These are phyloP conservation scores for Mucor indicus DNA, from an alignment of 371 early-diverging fungal genomes.

Conservation along the genomic window DNA sequence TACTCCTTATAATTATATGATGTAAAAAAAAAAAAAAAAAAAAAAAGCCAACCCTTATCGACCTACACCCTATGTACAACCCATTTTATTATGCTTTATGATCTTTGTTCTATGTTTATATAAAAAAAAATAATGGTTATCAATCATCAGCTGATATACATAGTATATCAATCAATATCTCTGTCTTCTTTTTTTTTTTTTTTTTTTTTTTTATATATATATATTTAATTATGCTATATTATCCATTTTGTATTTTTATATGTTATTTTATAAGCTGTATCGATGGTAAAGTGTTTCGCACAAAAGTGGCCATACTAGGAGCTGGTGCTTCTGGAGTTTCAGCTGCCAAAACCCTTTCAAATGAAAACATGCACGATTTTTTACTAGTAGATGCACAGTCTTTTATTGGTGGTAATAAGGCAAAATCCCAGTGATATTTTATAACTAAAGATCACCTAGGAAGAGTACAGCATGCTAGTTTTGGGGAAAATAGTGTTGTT, in stretches of 20 bases:
- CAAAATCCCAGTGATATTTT: too few relatives aligned
- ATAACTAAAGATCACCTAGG: slow-evolving; percentile 11
- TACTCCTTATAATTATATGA: neutral
- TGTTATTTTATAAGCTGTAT: too few relatives aligned
- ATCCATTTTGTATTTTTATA: slow-evolving; percentile 4
- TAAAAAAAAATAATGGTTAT: too few relatives aligned
- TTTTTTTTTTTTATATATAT: slow-evolving; percentile 3
- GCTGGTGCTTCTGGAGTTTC: slow-evolving; percentile 47
- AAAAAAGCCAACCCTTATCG: neutral
- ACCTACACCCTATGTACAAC: too few relatives aligned
- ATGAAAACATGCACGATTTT: slow-evolving; percentile 27
- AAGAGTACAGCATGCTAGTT: slow-evolving; percentile 32
- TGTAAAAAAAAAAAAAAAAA: neutral
- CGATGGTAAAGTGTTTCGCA: too few relatives aligned
- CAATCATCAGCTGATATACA: too few relatives aligned
- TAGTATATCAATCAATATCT: too few relatives aligned
- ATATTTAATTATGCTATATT: slow-evolving; percentile 9
- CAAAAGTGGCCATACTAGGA: slow-evolving; percentile 41
- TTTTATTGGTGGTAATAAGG: slow-evolving; percentile 32
- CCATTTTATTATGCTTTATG: too few relatives aligned
- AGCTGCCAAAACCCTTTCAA: slow-evolving; percentile 25
- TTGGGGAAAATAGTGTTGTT: slow-evolving; percentile 28
- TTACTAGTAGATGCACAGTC: slow-evolving; percentile 38
- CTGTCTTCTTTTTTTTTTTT: slow-evolving; percentile 2
- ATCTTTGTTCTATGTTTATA: too few relatives aligned